A percentile compares a stretch with the other conserved stretches of the same genome.
Conservation (phyloP, 805 yeast species). For the Yarrowia yakushimensis region DNA sequence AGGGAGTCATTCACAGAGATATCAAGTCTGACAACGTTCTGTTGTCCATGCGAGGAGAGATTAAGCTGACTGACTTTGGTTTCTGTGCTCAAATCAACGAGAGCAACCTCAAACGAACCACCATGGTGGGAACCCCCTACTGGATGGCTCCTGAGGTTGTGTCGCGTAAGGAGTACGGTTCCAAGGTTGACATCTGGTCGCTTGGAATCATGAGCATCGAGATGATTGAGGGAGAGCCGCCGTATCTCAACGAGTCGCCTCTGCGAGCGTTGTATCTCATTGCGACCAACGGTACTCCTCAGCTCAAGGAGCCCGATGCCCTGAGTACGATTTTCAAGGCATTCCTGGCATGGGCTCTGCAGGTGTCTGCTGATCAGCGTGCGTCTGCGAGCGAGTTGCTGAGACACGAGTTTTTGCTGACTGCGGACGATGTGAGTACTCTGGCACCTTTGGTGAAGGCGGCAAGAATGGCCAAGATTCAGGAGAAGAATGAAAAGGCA, state of each 20-base stretch:
- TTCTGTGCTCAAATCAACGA: conserved; percentile 93
- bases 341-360: conserved; percentile 74
- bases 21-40: conserved; percentile 92
- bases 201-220: conserved; percentile 97
- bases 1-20: conserved; percentile 93
- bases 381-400: conserved; percentile 74
- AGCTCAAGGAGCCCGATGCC: conserved; percentile 80
- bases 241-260: conserved; percentile 94
- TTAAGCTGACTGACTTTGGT: conserved; percentile 92
- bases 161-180: conserved; percentile 89
- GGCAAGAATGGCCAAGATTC: conserved; percentile 32
- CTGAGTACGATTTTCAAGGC: conserved; percentile 61
- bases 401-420: conserved; percentile 50
- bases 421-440: conserved; percentile 35
- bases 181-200: conserved; percentile 97
- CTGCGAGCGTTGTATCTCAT: conserved; percentile 87
- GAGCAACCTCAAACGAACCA: conserved; percentile 67
- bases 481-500: conserved; percentile 10
- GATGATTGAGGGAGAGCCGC: conserved; percentile 99
- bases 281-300: conserved; percentile 96
- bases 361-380: conserved; percentile 77
- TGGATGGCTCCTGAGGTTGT: conserved; percentile 99
- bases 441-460: conserved; percentile 40
- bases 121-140: conserved; percentile 99
- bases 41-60: conserved; percentile 77